phyloP scores from a whole-genome alignment of 768 basidiomycete species.

The Cystobasidium ongulense region DNA sequence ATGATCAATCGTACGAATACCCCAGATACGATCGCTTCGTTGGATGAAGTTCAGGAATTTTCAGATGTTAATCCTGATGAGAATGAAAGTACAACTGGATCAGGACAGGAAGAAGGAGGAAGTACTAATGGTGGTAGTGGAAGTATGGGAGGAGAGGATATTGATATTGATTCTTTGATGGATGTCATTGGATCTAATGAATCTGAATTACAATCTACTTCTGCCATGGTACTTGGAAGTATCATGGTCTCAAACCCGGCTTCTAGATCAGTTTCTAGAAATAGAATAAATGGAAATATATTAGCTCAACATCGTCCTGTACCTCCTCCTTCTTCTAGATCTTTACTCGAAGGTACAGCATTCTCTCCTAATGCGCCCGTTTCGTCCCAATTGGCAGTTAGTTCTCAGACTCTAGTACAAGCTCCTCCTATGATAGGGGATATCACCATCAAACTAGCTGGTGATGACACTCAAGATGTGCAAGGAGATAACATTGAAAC shows the following conservation, averaged over 20 bases:
- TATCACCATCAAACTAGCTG: not conserved
- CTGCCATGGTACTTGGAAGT: not conserved
- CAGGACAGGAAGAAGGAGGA: constrained; percentile 2
- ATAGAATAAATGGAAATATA: not conserved
- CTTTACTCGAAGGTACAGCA: not conserved
- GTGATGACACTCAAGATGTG: not conserved
- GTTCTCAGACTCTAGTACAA: not conserved
- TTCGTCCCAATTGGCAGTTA: too few relatives aligned
- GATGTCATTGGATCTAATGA: not conserved
- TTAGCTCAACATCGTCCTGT: not conserved
- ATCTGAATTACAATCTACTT: not conserved
- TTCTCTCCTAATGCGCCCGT: not conserved
- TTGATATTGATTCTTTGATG: not conserved
- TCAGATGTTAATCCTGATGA: constrained; percentile 28
- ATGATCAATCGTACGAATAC: constrained; percentile 24
- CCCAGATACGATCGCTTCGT: constrained; percentile 11
- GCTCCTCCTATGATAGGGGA: not conserved
- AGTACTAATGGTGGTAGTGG: not conserved
- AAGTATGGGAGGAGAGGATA: too few relatives aligned
- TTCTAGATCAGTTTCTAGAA: constrained; percentile 1
- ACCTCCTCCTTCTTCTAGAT: not conserved
- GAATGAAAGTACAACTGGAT: constrained; percentile 12
- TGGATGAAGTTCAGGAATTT: constrained; percentile 17
- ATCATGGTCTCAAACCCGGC: not conserved
- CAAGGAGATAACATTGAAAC: not conserved